Conservation (phyloP, 495 filamentous ascomycete genomes). For the Aspergillus egyptiacus region DNA sequence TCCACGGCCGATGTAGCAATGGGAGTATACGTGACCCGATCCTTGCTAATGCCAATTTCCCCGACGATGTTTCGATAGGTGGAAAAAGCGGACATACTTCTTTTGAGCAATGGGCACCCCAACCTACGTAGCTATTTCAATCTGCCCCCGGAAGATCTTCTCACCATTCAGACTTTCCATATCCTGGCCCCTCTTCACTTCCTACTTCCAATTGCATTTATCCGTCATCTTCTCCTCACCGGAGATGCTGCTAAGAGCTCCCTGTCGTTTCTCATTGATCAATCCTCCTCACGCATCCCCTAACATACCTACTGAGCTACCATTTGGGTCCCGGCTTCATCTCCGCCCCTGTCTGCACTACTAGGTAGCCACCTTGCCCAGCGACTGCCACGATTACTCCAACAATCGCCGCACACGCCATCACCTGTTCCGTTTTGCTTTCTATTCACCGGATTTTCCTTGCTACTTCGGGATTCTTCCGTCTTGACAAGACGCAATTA, state of each 20-base stretch:
- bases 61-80: slow-evolving; percentile 11
- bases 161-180: too few species aligned
- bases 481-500: background rate
- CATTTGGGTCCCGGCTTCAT: slow-evolving; percentile 7
- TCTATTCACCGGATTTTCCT: background rate
- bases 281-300: background rate
- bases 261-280: slow-evolving; percentile 7
- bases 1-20: background rate
- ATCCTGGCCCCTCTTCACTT: background rate
- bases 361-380: background rate
- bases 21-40: background rate
- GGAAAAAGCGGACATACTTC: slow-evolving; percentile 9
- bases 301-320: slow-evolving; percentile 1
- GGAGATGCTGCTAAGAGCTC: background rate
- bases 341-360: slow-evolving; percentile 8
- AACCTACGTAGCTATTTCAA: too few species aligned
- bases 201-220: slow-evolving; percentile 11
- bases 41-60: slow-evolving; percentile 3
- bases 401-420: background rate
- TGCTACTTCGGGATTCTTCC: background rate
- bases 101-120: too few species aligned
- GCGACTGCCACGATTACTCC: background rate
- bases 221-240: slow-evolving; percentile 6
- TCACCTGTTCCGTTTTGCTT: background rate
- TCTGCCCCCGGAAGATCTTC: too few species aligned